Percentiles rank a stretch among this genome's conserved stretches.
Evolutionary conservation across 1,284 basidiomycete species (phyloP).

Genomic region (Heliocybe sulcata): DNA sequence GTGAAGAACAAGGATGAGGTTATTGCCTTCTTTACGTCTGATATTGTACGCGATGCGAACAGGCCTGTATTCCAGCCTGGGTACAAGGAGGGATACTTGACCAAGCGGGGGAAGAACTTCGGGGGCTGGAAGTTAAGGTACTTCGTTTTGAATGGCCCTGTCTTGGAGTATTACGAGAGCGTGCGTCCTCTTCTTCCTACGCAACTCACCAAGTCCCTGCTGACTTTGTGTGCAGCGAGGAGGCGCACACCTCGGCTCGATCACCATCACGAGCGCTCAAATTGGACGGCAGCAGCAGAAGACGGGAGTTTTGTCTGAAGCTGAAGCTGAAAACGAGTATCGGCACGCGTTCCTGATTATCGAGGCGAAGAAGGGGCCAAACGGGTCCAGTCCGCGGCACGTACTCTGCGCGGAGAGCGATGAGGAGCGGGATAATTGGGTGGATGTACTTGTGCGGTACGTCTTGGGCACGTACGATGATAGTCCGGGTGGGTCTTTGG

Average conservation of each 20-base stretch:
- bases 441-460: conserved; percentile 86
- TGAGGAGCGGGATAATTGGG: conserved; percentile 89
- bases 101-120: conserved; percentile 95
- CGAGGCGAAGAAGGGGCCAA: conserved; percentile 70
- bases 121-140: conserved; percentile 95
- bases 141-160: conserved; percentile 84
- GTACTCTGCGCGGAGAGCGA: conserved; percentile 97
- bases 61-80: conserved; percentile 72
- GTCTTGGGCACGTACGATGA: conserved; percentile 69
- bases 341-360: conserved; percentile 97
- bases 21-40: conserved; percentile 88
- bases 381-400: conserved; percentile 72
- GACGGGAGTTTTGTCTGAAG: conserved; percentile 33
- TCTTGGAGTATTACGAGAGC: conserved; percentile 91
- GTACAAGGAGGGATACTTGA: conserved; percentile 95
- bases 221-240: conserved; percentile 55
- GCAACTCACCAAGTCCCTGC: conserved; percentile 1
- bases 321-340: conserved; percentile 88
- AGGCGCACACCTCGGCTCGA: conserved; percentile 85
- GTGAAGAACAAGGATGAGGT: conserved; percentile 88
- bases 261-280: conserved; percentile 81
- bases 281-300: conserved; percentile 66
- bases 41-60: conserved; percentile 70
- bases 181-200: conserved; percentile 44
- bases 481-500: conserved; percentile 30